Base-by-base conservation (phyloP, 2,329 filamentous ascomycete species). In the Graphilbum ipis-grandicollis region DNA sequence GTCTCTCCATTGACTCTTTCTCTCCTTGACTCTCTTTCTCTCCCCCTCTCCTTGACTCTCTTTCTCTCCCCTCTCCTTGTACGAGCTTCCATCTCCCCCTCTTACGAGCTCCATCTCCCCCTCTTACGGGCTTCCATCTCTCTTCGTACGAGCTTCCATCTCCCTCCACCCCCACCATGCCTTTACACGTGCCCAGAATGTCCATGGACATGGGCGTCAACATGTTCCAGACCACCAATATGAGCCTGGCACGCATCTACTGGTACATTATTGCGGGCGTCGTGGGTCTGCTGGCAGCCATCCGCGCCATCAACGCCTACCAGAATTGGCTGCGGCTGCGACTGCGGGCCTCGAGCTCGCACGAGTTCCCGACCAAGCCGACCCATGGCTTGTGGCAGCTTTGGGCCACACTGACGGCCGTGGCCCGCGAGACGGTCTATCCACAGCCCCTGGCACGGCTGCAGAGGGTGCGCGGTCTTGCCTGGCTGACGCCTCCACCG, bases 351-450 rank as follows among this genome's bases (percentile, higher is more conserved):
- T 50, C 57, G 13, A 51, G 53, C 13, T 62, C 65, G 1, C 50
- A 62, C 34, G 50, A 57, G 30, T 63, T 62, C 41, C 67, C 71
- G 4, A 71, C 70, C 3, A 63, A 59, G 37, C 70, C 71, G 2
- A 55, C 54, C 23, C 65, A 59, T 32, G 37, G 39, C 8, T 48
- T 65, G 26, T 49, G 59, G 26, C 66, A 72, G 46, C 41, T 53
- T 35, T 75, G 69, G 65, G 72, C 71, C 5, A 76, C 71, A 2
- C 50, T 62, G 31, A 75, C 70, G 0, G 71, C 72, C 14, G 50
- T 75, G 30, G 44, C 57, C 5, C 67, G 72, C 46, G 72, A 77
- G 50, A 51, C 61, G 31, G 59, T 62, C 47, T 69, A 71, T 42
- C 71, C 68, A 0, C 70, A 72, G 46, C n/a, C n/a, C n/a, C n/a